A percentile compares a stretch with the other conserved stretches of the same genome.
Evolutionary conservation across 164 flowering plant genomes (phyloP).

Genomic region (Aristolochia fimbriata): DNA sequence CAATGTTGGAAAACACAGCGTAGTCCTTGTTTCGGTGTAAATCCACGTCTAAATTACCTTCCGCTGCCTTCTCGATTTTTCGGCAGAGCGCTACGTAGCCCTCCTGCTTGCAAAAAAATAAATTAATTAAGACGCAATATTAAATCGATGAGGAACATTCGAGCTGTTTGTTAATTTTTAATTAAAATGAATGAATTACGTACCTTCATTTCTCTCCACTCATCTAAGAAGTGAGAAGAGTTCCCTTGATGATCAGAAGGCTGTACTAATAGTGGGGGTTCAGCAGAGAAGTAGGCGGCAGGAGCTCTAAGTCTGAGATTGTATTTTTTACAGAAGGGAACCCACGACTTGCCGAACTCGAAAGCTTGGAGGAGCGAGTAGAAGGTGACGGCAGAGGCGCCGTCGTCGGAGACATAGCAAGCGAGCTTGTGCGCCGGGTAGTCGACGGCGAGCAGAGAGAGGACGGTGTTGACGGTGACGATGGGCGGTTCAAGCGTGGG

Average conservation of each 20-base stretch:
- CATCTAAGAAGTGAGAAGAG: conserved; percentile 26
- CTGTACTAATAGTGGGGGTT: not conserved
- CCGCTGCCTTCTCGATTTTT: conserved; percentile 27
- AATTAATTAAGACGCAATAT: not conserved
- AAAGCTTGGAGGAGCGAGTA: conserved; percentile 42
- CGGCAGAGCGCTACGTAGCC: conserved; percentile 31
- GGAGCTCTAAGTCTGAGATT: conserved; percentile 43
- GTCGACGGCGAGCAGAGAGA: conserved; percentile 52
- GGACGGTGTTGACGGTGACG: conserved; percentile 48
- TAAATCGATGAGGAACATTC: not conserved
- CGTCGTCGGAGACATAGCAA: conserved; percentile 66
- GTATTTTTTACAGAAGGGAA: conserved; percentile 61
- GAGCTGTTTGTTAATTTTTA: no score
- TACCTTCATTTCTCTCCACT: conserved; percentile 42
- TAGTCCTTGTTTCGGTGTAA: conserved; percentile 14
- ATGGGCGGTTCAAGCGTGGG: conserved; percentile 50
- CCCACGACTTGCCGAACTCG: conserved; percentile 47
- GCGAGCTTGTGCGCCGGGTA: conserved; percentile 60
- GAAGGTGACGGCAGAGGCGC: conserved; percentile 44
- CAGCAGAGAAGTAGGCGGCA: conserved; percentile 29
- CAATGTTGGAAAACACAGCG: conserved; percentile 24
- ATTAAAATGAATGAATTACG: no score
- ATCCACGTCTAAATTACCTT: not conserved
- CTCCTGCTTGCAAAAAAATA: conserved; percentile 14
- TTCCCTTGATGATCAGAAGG: not conserved